Conservation (phyloP, 352 stramenopile species). For the Stephanocyclus meneghinianus region DNA sequence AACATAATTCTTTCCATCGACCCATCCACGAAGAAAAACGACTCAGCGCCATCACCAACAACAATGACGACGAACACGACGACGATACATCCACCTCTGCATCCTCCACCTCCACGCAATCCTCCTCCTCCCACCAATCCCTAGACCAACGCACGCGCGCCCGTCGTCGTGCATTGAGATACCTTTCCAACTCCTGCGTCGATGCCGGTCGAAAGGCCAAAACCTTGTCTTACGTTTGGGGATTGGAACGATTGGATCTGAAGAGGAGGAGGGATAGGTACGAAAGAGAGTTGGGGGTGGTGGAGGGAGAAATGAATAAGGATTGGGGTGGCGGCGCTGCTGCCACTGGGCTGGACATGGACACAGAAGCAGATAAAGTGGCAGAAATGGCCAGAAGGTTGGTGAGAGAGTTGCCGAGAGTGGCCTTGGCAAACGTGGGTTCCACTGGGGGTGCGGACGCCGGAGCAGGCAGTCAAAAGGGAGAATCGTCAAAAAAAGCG, state of each 20-base stretch:
- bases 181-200: conserved; percentile 53
- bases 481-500: background rate
- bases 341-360: background rate
- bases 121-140: background rate
- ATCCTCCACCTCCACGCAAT: background rate
- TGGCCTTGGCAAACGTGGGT: background rate
- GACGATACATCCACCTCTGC: conserved; percentile 19
- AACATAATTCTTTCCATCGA: too few species aligned
- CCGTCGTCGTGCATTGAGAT: conserved; percentile 35
- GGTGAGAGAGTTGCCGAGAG: conserved; percentile 32
- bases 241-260: conserved; percentile 49
- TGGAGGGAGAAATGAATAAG: conserved; percentile 55
- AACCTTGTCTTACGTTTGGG: conserved; percentile 46
- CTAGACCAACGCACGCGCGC: conserved; percentile 31
- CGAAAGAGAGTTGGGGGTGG: conserved; percentile 45
- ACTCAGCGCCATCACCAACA: background rate
- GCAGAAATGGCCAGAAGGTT: conserved; percentile 29
- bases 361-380: conserved; percentile 16
- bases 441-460: conserved; percentile 19
- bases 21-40: background rate
- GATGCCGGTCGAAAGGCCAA: conserved; percentile 46
- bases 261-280: conserved; percentile 50
- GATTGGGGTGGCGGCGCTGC: conserved; percentile 17
- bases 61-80: background rate
- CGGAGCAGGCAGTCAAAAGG: conserved; percentile 28